A percentile compares a stretch with the other conserved stretches of the same genome.
Evolutionary conservation across 2,329 filamentous ascomycete genomes (phyloP).

Genomic region (Colletotrichum lindemuthianum): DNA sequence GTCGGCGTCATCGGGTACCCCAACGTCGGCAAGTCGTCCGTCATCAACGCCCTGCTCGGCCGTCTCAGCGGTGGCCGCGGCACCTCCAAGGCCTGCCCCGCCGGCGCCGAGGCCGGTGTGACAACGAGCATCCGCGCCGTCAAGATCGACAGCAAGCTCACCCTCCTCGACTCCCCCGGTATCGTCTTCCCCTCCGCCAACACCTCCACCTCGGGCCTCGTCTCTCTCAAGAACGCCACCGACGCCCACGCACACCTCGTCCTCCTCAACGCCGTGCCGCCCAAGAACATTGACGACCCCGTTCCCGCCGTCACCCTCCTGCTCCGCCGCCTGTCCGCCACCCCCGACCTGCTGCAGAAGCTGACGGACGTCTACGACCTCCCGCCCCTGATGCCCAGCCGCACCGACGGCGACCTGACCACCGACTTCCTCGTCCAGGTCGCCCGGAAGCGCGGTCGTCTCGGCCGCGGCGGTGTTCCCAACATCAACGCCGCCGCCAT

Average conservation of each 20-base stretch:
- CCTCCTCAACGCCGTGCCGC: slow-evolving; percentile 90
- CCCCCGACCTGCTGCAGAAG: slow-evolving; percentile 79
- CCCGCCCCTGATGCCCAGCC: slow-evolving; percentile 75
- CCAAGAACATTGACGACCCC: slow-evolving; percentile 93
- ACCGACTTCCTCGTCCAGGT: slow-evolving; percentile 96
- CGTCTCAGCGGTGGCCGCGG: slow-evolving; percentile 75
- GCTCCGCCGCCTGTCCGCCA: slow-evolving; percentile 80
- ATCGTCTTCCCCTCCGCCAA: slow-evolving; percentile 86
- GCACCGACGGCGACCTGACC: slow-evolving; percentile 77
- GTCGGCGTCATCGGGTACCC: slow-evolving; percentile 96
- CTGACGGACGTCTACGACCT: slow-evolving; percentile 87
- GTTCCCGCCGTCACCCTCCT: slow-evolving; percentile 87
- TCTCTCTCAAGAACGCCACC: slow-evolving; percentile 67
- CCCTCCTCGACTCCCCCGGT: slow-evolving; percentile 91
- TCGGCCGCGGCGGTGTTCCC: slow-evolving; percentile 89
- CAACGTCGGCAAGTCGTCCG: slow-evolving; percentile 95
- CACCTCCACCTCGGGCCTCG: slow-evolving; percentile 50
- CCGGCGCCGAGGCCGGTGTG: slow-evolving; percentile 90
- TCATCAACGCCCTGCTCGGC: slow-evolving; percentile 91
- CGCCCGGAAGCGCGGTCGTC: slow-evolving; percentile 87
- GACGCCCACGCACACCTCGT: slow-evolving; percentile 86
- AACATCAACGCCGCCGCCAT: slow-evolving; percentile 90
- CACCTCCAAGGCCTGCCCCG: slow-evolving; percentile 76
- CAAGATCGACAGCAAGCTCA: slow-evolving; percentile 94
- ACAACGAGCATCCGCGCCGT: slow-evolving; percentile 89